A percentile compares a stretch with the other conserved stretches of the same genome.
phyloP scores from a whole-genome alignment of 2,329 filamentous ascomycete species.

The Clonostachys rosea region DNA sequence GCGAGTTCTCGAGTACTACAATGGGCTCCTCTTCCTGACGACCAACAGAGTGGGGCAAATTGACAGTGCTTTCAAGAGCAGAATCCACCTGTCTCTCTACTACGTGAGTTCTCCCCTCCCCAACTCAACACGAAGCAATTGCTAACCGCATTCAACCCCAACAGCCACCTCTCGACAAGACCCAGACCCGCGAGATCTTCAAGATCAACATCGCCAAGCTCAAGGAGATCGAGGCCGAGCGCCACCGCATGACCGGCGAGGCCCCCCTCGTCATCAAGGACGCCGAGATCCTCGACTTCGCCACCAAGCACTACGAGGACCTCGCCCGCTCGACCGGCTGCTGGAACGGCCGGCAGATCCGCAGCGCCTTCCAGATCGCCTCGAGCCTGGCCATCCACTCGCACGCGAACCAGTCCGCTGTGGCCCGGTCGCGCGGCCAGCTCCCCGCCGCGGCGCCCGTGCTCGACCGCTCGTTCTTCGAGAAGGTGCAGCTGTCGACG shows the following conservation, averaged over 20 bases:
- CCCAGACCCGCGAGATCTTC: slow-evolving; percentile 34
- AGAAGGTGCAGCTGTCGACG: slow-evolving; percentile 36
- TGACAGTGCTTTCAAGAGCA: slow-evolving; percentile 44
- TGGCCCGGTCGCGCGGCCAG: slow-evolving; percentile 22
- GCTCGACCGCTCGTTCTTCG: slow-evolving; percentile 27
- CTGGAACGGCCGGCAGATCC: slow-evolving; percentile 32
- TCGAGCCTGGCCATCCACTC: slow-evolving; percentile 29
- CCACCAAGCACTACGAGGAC: slow-evolving; percentile 22
- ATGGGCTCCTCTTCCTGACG: slow-evolving; percentile 41
- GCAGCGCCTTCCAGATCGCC: slow-evolving; percentile 27
- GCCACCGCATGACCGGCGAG: slow-evolving; percentile 25
- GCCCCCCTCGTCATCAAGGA: slow-evolving; percentile 22
- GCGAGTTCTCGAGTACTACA: slow-evolving; percentile 39
- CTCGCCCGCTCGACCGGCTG: slow-evolving; percentile 15
- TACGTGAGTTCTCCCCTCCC: slow-evolving; percentile 16
- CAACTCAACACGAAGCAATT: not conserved
- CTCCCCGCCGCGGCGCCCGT: slow-evolving; percentile 25
- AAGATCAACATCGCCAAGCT: slow-evolving; percentile 30
- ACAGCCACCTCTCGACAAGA: slow-evolving; percentile 26
- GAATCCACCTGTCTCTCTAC: slow-evolving; percentile 38
- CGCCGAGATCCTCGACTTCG: slow-evolving; percentile 21
- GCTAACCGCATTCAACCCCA: not conserved
- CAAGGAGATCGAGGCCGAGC: slow-evolving; percentile 25
- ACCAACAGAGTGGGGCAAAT: slow-evolving; percentile 43
- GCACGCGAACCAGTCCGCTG: slow-evolving; percentile 18